Evolutionary conservation across 176 grass and related monocot genomes (phyloP), one percentile per base, ranked within the genome.

Genomic region (Tillandsia leiboldiana): DNA sequence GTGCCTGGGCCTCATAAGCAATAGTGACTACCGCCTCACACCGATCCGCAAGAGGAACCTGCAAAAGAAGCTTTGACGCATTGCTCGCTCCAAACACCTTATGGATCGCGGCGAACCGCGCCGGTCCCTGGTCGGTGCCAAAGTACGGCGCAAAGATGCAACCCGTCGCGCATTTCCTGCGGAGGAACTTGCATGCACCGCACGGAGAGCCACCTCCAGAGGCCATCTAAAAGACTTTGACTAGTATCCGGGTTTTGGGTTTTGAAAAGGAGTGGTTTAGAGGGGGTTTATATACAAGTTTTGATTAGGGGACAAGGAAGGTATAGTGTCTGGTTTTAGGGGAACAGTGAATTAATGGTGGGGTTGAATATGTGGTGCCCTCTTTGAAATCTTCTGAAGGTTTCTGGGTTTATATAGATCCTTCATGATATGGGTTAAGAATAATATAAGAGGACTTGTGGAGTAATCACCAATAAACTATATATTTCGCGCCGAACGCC

Each of bases 31-130:
- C 89, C 42, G 93, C 86, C 81, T 92, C 93, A 74, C 89, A 92
- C 29, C 93, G 83, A 66, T 97, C 89, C 11, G 77, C 51, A 28
- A 71, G 63, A n/a, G 93, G 93, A 49, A 97, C 76, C 78, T 97
- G 93, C n/a, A 82, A 75, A 63, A 97, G 77, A 65, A 97, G 93
- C 93, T 97, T 97, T 11, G 93, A 89, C 8, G 87, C 86, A 47
- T 97, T 97, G 84, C 93, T 97, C 27, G 93, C 93, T 65, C 93
- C 93, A 59, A 97, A 97, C 11, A 97, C 83, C 84, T 87, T 97
- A 83, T 97, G 93, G 69, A 92, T 92, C 9, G 93, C 93, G 0
- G 93, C 89, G 64, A 97, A 97, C 47, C 73, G 76, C 1, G 82
- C 86, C 1, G 89, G 75, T 24, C 88, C 89, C 61, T 97, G 83